Percentiles rank a stretch among this genome's conserved stretches.
phyloP scores from a whole-genome alignment of 108 stramenopile genomes.

The Nannochloropsis granulata region DNA sequence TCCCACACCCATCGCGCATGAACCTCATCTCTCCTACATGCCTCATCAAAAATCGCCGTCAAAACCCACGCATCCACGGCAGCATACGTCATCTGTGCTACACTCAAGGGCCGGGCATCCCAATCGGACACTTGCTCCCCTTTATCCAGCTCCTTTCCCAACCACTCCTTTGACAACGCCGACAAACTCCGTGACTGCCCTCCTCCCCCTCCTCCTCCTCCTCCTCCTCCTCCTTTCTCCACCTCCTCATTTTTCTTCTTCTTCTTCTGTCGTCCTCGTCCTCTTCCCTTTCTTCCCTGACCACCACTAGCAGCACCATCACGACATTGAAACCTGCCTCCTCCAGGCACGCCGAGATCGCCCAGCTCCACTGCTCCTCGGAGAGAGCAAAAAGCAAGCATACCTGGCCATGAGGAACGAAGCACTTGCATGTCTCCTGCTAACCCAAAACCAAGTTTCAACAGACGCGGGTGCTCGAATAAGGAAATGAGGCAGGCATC shows the following conservation, averaged over 20 bases:
- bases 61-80: neutral
- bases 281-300: no score
- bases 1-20: neutral
- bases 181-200: neutral
- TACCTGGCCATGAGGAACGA: neutral
- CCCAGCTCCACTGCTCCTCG: neutral
- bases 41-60: neutral
- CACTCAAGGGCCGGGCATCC: neutral
- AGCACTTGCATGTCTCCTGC: neutral
- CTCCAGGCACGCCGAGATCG: neutral
- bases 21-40: neutral
- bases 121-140: neutral
- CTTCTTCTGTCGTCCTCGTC: neutral
- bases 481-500: neutral
- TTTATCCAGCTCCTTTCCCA: neutral
- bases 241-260: neutral
- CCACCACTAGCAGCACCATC: no score
- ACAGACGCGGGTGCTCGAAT: neutral
- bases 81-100: neutral
- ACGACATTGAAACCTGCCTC: no score
- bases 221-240: neutral
- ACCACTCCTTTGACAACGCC: neutral
- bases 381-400: neutral
- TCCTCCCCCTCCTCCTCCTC: neutral
- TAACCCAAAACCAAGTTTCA: neutral